Evolutionary conservation across 805 yeast genomes (phyloP).

Genomic region (Candida ponderosae): DNA sequence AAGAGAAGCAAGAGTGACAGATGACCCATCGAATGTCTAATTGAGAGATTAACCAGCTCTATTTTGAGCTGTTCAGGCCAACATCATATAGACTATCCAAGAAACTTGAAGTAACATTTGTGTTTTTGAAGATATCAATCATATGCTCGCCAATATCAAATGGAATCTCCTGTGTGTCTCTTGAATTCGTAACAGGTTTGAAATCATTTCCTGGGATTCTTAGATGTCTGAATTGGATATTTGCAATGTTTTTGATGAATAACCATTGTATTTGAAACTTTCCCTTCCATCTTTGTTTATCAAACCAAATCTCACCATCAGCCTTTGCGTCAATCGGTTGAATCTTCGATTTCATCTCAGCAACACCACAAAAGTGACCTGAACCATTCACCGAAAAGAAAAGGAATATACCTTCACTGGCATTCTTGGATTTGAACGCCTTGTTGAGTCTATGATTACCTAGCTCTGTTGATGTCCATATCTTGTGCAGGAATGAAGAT

Average conservation of each 20-base stretch:
- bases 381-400: slow-evolving; percentile 53
- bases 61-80: no score
- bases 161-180: slow-evolving; percentile 57
- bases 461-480: slow-evolving; percentile 54
- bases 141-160: slow-evolving; percentile 37
- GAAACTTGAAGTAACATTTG: slow-evolving; percentile 10
- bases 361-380: slow-evolving; percentile 51
- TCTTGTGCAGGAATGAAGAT: slow-evolving; percentile 38
- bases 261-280: slow-evolving; percentile 49
- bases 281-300: slow-evolving; percentile 39
- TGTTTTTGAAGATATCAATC: slow-evolving; percentile 33
- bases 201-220: slow-evolving; percentile 36
- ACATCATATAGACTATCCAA: slow-evolving; percentile 1
- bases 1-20: no score
- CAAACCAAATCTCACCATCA: slow-evolving; percentile 39
- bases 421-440: slow-evolving; percentile 24
- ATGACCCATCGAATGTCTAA: no score
- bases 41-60: no score
- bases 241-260: slow-evolving; percentile 41
- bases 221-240: slow-evolving; percentile 37
- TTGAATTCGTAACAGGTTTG: slow-evolving; percentile 47
- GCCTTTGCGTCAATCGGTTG: slow-evolving; percentile 23
- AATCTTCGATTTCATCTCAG: slow-evolving; percentile 38
- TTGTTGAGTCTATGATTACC: slow-evolving; percentile 46
- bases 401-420: slow-evolving; percentile 30